Evolutionary conservation across 2,329 filamentous ascomycete species (phyloP).

Genomic region (Diplodia corticola): DNA sequence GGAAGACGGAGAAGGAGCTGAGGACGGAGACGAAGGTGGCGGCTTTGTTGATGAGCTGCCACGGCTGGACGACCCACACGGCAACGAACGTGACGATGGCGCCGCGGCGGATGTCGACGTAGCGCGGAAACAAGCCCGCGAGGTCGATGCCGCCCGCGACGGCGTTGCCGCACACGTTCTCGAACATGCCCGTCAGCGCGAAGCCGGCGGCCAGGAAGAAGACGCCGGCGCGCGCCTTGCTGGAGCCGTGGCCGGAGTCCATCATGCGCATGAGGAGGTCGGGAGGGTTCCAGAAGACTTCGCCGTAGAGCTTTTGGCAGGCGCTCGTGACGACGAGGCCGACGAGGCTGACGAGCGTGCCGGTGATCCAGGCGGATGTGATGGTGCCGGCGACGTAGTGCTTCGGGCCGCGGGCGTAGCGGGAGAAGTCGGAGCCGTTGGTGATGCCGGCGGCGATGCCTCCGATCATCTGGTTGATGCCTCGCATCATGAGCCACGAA

Average conservation of each 20-base stretch:
- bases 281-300: constrained; percentile 44
- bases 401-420: constrained; percentile 41
- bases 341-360: constrained; percentile 45
- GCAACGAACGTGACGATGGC: constrained; percentile 40
- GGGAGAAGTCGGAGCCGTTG: constrained; percentile 48
- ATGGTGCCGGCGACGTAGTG: constrained; percentile 45
- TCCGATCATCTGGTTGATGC: constrained; percentile 48
- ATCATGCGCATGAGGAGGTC: constrained; percentile 50
- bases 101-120: constrained; percentile 39
- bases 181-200: constrained; percentile 42
- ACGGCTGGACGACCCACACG: constrained; percentile 40
- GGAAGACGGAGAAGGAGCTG: constrained; percentile 46
- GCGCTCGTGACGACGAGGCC: constrained; percentile 46
- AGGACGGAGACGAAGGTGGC: constrained; percentile 42
- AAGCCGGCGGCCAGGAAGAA: constrained; percentile 41
- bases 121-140: constrained; percentile 37
- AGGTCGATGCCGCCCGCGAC: constrained; percentile 40
- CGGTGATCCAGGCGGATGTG: constrained; percentile 43
- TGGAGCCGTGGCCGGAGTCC: constrained; percentile 45
- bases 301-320: constrained; percentile 39
- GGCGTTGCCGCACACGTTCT: constrained; percentile 42
- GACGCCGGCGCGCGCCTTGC: constrained; percentile 37
- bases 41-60: constrained; percentile 41
- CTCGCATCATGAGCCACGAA: constrained; percentile 50
- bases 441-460: constrained; percentile 45